A percentile compares a stretch with the other conserved stretches of the same genome.
These are phyloP conservation scores for Bullera alba DNA, from an alignment of 768 basidiomycete genomes.

Conservation along the genomic window DNA sequence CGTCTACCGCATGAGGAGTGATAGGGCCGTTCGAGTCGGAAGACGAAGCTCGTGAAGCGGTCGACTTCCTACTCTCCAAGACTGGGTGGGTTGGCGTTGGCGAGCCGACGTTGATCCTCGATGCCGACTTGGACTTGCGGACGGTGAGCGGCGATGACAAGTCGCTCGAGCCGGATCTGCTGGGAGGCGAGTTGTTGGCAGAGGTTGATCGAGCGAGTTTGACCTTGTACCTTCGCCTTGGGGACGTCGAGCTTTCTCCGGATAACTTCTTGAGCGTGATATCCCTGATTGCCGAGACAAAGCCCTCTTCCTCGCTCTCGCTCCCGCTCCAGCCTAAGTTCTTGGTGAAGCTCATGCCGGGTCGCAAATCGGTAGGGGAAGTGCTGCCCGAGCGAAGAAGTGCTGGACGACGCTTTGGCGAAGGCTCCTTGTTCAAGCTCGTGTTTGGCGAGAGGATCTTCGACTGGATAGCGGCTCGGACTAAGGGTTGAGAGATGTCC, in stretches of 20 bases:
- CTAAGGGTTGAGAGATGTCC: constrained; percentile 18
- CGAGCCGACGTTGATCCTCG: too few species aligned
- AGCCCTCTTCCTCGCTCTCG: constrained; percentile 35
- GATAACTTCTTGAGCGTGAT: constrained; percentile 7
- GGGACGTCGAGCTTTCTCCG: neutral
- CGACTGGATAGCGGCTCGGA: constrained; percentile 12
- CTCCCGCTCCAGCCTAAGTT: constrained; percentile 26
- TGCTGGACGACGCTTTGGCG: neutral
- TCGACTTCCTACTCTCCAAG: too few species aligned
- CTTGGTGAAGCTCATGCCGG: neutral
- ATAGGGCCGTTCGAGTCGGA: neutral
- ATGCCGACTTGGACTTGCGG: too few species aligned
- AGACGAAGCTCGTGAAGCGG: neutral
- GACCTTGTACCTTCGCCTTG: neutral
- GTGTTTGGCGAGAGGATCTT: constrained; percentile 22
- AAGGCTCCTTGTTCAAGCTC: constrained; percentile 9
- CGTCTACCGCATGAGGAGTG: too few species aligned
- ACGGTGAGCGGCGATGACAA: too few species aligned
- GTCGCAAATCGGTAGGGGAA: neutral
- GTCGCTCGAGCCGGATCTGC: too few species aligned
- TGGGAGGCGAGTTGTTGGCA: too few species aligned
- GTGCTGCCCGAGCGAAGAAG: constrained; percentile 2
- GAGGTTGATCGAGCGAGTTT: too few species aligned
- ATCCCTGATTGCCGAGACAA: constrained; percentile 10
- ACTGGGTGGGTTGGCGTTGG: too few species aligned